Evolutionary conservation across 257 asterid genomes (phyloP).

Genomic region (Euphrasia confusa): DNA sequence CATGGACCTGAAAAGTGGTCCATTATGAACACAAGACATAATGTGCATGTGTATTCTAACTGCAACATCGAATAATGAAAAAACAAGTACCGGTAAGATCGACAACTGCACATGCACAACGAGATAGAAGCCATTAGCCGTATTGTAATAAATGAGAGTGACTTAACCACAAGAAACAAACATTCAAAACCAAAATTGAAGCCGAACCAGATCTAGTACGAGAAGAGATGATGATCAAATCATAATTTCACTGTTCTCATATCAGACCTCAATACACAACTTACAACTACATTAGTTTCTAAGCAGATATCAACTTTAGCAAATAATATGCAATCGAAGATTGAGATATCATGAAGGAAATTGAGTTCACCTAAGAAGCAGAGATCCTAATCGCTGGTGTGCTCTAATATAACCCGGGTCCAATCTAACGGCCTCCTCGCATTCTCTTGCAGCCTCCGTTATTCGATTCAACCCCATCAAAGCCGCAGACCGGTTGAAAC

Average conservation of each 20-base stretch:
- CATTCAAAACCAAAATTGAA: conserved; percentile 15
- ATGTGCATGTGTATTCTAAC: conserved; percentile 24
- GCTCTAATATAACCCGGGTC: conserved; percentile 86
- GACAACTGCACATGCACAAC: conserved; percentile 9
- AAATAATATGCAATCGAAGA: conserved; percentile 24
- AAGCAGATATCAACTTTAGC: background rate
- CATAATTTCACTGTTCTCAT: conserved; percentile 20
- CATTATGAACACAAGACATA: conserved; percentile 13
- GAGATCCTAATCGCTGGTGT: conserved; percentile 82
- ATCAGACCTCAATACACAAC: conserved; percentile 26
- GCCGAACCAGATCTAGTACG: conserved; percentile 27
- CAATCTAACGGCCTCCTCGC: conserved; percentile 81
- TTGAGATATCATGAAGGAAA: conserved; percentile 1
- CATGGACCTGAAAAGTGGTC: conserved; percentile 20
- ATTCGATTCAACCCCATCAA: conserved; percentile 61
- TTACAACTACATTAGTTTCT: conserved; percentile 11
- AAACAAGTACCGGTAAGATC: conserved; percentile 26
- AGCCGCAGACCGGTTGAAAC: conserved; percentile 77
- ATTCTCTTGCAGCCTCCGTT: conserved; percentile 67
- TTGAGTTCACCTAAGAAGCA: conserved; percentile 79
- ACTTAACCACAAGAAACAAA: conserved; percentile 32
- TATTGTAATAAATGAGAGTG: conserved; percentile 28
- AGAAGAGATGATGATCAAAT: conserved; percentile 26
- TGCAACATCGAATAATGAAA: conserved; percentile 16
- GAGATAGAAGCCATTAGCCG: conserved; percentile 19